These are phyloP conservation scores for Clonostachys rosea DNA, from an alignment of 2,329 filamentous ascomycete genomes.

Conservation along the genomic window DNA sequence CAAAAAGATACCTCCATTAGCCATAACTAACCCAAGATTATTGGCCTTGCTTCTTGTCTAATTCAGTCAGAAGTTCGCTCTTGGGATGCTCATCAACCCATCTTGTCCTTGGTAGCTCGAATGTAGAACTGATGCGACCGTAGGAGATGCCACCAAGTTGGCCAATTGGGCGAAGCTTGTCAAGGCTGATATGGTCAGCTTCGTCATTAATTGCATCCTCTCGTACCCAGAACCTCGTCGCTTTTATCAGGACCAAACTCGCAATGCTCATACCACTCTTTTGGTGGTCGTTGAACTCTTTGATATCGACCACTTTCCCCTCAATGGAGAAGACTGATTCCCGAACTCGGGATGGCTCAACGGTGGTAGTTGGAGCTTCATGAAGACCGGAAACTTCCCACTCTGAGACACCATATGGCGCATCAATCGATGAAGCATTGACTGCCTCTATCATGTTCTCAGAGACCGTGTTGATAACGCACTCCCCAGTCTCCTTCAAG, in stretches of 20 bases:
- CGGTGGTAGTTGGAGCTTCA: slow-evolving; percentile 12
- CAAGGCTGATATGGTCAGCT: slow-evolving; percentile 11
- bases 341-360: slow-evolving; percentile 13
- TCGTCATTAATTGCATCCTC: slow-evolving; percentile 15
- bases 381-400: slow-evolving; percentile 63
- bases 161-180: slow-evolving; percentile 12
- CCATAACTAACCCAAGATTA: background rate
- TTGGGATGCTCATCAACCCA: slow-evolving; percentile 13
- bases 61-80: slow-evolving; percentile 6
- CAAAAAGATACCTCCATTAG: no score
- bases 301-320: slow-evolving; percentile 17
- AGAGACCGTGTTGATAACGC: slow-evolving; percentile 75
- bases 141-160: slow-evolving; percentile 17
- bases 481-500: slow-evolving; percentile 64
- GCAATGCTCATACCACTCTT: slow-evolving; percentile 11
- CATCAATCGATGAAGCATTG: slow-evolving; percentile 69
- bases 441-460: slow-evolving; percentile 80
- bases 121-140: slow-evolving; percentile 13
- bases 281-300: slow-evolving; percentile 13
- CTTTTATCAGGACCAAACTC: slow-evolving; percentile 15
- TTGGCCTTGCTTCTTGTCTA: slow-evolving; percentile 4
- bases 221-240: slow-evolving; percentile 19
- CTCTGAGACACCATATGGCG: slow-evolving; percentile 68
- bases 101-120: slow-evolving; percentile 14
- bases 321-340: slow-evolving; percentile 18